A percentile compares a stretch with the other conserved stretches of the same genome.
Conservation (phyloP, 371 early-diverging fungal species). For the Apophysomyces trapeziformis region DNA sequence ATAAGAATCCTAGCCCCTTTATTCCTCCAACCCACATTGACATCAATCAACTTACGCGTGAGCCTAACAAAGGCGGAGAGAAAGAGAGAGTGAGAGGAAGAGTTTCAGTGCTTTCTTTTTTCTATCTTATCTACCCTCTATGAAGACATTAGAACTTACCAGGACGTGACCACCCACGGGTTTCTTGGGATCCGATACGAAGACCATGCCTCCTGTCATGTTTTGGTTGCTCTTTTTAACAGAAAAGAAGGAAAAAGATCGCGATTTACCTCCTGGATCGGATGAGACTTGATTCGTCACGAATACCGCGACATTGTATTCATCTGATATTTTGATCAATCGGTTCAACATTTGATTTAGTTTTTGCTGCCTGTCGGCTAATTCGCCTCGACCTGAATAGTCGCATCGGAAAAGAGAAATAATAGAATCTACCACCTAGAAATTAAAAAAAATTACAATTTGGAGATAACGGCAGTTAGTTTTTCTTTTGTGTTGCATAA, state of each 20-base stretch:
- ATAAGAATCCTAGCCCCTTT: background rate
- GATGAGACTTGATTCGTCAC: slow-evolving; percentile 85
- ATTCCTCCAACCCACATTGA: background rate
- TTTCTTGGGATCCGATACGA: slow-evolving; percentile 86
- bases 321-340: slow-evolving; percentile 84
- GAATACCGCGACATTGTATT: slow-evolving; percentile 87
- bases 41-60: slow-evolving; percentile 54
- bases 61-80: slow-evolving; percentile 26
- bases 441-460: background rate
- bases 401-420: slow-evolving; percentile 82
- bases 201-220: slow-evolving; percentile 60
- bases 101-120: too few species aligned
- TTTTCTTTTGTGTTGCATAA: too few species aligned
- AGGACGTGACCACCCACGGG: slow-evolving; percentile 85
- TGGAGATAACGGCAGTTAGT: too few species aligned
- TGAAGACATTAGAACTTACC: slow-evolving; percentile 23
- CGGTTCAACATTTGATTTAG: slow-evolving; percentile 80
- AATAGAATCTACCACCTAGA: slow-evolving; percentile 76
- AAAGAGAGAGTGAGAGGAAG: too few species aligned
- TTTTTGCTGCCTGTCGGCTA: slow-evolving; percentile 91
- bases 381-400: slow-evolving; percentile 84
- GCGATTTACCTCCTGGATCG: slow-evolving; percentile 48
- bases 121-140: background rate
- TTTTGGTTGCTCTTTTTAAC: slow-evolving; percentile 52
- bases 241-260: slow-evolving; percentile 51